A percentile compares a stretch with the other conserved stretches of the same genome.
Conservation (phyloP, 2,329 filamentous ascomycete genomes). For the Fusarium sp. region DNA sequence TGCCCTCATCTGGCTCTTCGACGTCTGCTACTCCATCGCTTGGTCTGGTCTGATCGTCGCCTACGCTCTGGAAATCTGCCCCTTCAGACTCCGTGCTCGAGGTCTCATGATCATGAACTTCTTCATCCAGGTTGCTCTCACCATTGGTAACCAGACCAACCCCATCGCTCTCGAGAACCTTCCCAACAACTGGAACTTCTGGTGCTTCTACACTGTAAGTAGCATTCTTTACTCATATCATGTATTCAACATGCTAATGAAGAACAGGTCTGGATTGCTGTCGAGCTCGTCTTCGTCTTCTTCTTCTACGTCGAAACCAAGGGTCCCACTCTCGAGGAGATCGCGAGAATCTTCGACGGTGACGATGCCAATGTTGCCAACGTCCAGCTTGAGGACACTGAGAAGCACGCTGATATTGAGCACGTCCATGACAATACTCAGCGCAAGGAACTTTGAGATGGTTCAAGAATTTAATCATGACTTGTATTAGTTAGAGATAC, state of each 20-base stretch:
- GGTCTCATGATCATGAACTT: slow-evolving; percentile 74
- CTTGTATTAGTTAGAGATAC: neutral
- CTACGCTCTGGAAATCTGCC: slow-evolving; percentile 69
- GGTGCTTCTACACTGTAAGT: slow-evolving; percentile 69
- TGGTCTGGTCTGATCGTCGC: slow-evolving; percentile 68
- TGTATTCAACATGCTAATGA: neutral
- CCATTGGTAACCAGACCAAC: slow-evolving; percentile 72
- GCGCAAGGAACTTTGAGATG: slow-evolving; percentile 2
- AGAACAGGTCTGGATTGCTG: slow-evolving; percentile 18
- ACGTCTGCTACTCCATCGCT: slow-evolving; percentile 68
- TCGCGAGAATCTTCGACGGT: slow-evolving; percentile 75
- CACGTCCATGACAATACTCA: neutral
- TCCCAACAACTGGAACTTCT: slow-evolving; percentile 71
- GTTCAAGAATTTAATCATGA: neutral
- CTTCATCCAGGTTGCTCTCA: slow-evolving; percentile 69
- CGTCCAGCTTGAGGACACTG: neutral
- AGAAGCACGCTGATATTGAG: slow-evolving; percentile 19
- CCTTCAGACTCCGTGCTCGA: slow-evolving; percentile 67
- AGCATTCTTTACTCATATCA: no score
- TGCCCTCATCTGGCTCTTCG: slow-evolving; percentile 70
- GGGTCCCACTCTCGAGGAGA: slow-evolving; percentile 72
- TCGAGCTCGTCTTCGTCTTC: slow-evolving; percentile 70
- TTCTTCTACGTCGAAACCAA: slow-evolving; percentile 77
- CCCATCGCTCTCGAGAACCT: slow-evolving; percentile 71
- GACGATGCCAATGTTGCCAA: slow-evolving; percentile 57